These are phyloP conservation scores for Marchantia polymorpha DNA, from an alignment of 225 moss, liverwort and hornwort genomes.

Conservation along the genomic window DNA sequence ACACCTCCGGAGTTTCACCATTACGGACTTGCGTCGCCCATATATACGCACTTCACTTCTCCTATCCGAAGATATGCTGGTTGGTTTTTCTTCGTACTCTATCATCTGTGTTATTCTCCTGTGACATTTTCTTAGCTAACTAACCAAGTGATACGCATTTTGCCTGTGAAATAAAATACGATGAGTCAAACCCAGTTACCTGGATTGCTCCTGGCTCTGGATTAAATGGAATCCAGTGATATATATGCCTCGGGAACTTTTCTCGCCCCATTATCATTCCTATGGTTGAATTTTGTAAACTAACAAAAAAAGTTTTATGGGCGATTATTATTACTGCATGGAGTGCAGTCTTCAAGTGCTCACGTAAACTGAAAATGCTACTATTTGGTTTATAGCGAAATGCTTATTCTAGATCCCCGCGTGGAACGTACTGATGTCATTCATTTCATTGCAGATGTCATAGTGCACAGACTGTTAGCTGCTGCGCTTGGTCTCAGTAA, in stretches of 20 bases:
- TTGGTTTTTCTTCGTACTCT: conserved; percentile 10
- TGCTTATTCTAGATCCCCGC: neutral
- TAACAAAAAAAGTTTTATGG: too few species aligned
- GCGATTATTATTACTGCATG: too few species aligned
- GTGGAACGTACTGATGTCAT: neutral
- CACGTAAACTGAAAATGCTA: neutral
- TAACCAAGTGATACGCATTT: neutral
- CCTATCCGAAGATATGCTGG: conserved; percentile 99
- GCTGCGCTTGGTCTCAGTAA: conserved; percentile 87
- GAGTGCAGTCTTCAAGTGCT: neutral
- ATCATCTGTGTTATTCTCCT: neutral
- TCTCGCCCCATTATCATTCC: neutral
- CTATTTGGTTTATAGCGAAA: neutral
- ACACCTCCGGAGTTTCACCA: conserved; percentile 88
- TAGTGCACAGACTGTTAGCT: conserved; percentile 91
- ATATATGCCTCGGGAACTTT: too few species aligned
- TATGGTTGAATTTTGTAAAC: neutral
- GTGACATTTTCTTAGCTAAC: neutral
- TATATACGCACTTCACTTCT: conserved; percentile 98
- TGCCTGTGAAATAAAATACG: neutral
- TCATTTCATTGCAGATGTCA: conserved; percentile 57
- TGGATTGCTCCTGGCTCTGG: neutral
- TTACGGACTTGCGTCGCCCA: conserved; percentile 91
- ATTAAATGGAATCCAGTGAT: neutral
- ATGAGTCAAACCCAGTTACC: neutral